Percentiles rank a stretch among this genome's conserved stretches.
Evolutionary conservation across 306 rosid species (phyloP).

Genomic region (Acacia melanoxylon): DNA sequence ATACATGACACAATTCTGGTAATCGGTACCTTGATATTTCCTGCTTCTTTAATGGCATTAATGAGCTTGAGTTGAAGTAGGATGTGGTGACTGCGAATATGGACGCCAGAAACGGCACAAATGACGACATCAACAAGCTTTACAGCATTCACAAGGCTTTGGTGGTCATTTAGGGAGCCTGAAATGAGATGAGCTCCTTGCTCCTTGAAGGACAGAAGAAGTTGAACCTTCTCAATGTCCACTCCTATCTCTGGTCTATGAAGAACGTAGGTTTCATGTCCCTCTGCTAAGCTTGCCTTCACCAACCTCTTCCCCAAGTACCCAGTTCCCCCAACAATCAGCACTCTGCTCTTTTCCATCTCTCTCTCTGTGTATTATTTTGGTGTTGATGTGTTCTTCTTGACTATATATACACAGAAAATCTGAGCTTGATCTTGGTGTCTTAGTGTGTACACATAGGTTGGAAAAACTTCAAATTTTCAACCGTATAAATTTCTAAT

Average conservation of each 20-base stretch:
- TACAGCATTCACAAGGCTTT: constrained; percentile 57
- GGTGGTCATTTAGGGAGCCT: constrained; percentile 54
- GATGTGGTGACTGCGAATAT: constrained; percentile 65
- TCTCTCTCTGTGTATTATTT: background rate
- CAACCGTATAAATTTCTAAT: background rate
- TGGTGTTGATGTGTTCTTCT: background rate
- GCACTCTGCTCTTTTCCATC: constrained; percentile 54
- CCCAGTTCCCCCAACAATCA: constrained; percentile 80
- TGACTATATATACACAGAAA: background rate
- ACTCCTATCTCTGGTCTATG: constrained; percentile 67
- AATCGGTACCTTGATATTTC: constrained; percentile 57
- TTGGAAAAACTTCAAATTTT: background rate
- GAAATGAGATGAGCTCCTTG: constrained; percentile 59
- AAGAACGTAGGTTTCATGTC: constrained; percentile 63
- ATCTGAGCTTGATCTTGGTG: background rate
- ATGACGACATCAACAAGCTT: constrained; percentile 72
- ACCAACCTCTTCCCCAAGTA: constrained; percentile 78
- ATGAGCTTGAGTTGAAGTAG: constrained; percentile 73
- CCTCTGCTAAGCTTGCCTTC: constrained; percentile 56
- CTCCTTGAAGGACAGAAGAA: constrained; percentile 58
- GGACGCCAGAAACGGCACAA: constrained; percentile 72
- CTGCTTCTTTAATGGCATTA: constrained; percentile 71
- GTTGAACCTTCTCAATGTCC: constrained; percentile 69
- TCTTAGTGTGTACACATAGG: constrained; percentile 19
- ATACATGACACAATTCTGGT: background rate